Base-by-base conservation (phyloP, 106 monocot genomes). In the Platanthera guangdongensis region DNA sequence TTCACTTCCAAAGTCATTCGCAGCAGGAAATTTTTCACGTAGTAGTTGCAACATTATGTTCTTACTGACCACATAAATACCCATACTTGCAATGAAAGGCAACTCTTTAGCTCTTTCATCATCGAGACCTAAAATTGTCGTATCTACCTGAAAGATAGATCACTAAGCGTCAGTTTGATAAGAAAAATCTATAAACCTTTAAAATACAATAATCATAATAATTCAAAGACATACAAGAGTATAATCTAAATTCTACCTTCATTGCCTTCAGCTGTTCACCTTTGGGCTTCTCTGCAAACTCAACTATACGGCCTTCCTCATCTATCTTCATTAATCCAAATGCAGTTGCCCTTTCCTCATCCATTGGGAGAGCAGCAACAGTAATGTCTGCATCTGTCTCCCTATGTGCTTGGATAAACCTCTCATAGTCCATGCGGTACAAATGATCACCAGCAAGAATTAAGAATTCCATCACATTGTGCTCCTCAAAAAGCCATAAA, bases 1-100 rank as follows among this genome's bases (percentile, higher is more conserved):
- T 83, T 97, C 97, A 86, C 97, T 97, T 77, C 97, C 93, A 81
- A 97, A 97, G 71, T 97, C 93, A 86, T 94, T 93, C 15, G 97
- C 86, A 22, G 51, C 87, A 71, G 93, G 93, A 76, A 97, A 97
- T 25, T 85, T 86, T 11, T 91, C 88, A 57, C 87, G 84, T 47
- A 97, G 93, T 65, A 97, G 83, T 53, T 89, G 52, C 80, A 94
- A 54, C 97, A 97, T 97, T 11, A 91, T 80, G 74, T 97, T 81
- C 77, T 97, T 97, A 80, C 94, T 97, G 51, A 97, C 77, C 47
- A 97, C 97, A 78, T 97, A 97, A 54, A 97, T 97, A 59, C 97
- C 97, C 97, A 97, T 97, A 72, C 97, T 97, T 28, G 93, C 97
- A 68, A 97, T 97, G 19, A 83, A 94, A 55, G 95, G 95, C 95